phyloP scores from a whole-genome alignment of 176 grass and related monocot species.

The Triticum dicoccoides region DNA sequence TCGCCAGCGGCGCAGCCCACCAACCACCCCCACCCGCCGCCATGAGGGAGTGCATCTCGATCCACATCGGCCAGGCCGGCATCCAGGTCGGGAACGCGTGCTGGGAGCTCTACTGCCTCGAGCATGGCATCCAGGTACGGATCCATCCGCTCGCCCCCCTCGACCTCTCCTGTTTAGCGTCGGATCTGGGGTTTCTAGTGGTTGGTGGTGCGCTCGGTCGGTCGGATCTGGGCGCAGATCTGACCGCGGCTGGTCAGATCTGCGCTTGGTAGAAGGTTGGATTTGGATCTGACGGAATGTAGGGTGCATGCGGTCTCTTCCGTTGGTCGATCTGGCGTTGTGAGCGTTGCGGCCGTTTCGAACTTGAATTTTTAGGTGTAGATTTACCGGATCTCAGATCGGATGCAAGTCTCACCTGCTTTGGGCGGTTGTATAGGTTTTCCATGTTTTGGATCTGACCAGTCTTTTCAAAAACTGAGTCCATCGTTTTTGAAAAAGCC shows the following conservation, averaged over 20 bases:
- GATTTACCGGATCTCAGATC: neutral
- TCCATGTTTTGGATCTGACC: too few species aligned
- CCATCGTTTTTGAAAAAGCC: neutral
- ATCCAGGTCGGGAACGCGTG: slow-evolving; percentile 80
- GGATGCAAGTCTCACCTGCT: neutral
- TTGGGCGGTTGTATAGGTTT: too few species aligned
- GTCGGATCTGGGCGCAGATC: neutral
- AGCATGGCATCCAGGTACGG: slow-evolving; percentile 76
- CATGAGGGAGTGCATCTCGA: slow-evolving; percentile 84
- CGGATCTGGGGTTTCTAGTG: neutral
- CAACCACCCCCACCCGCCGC: neutral
- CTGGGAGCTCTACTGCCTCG: slow-evolving; percentile 88
- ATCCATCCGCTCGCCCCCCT: neutral
- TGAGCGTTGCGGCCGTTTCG: neutral
- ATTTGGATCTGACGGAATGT: neutral
- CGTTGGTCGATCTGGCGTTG: neutral
- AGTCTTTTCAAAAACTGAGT: too few species aligned
- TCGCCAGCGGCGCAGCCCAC: neutral
- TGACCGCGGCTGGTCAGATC: neutral
- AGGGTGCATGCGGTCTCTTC: neutral
- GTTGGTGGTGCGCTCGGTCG: neutral
- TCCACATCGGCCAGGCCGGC: slow-evolving; percentile 81
- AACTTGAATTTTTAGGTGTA: neutral
- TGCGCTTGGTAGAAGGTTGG: neutral
- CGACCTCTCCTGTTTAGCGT: neutral